Evolutionary conservation across 495 filamentous ascomycete species (phyloP), one percentile per base, ranked within the genome.

Genomic region (Penicillium cosmopolitanum): DNA sequence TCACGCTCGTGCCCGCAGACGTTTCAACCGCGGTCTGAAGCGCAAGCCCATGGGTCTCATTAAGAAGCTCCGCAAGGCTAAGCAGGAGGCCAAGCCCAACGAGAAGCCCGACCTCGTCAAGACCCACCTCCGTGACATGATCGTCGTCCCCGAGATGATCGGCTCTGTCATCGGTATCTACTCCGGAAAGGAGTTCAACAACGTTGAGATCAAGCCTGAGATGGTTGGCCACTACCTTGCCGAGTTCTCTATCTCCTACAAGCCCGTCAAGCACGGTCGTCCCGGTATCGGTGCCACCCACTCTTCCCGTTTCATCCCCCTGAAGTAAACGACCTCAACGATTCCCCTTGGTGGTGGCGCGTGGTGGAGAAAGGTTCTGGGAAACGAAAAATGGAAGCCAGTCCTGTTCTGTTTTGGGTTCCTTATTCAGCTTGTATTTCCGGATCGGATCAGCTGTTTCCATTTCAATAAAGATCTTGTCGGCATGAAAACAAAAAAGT

Each of bases 251-350:
- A 98, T 98, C 82, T 92, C 92, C 81, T 98, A 98, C 89, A 96
- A 95, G 83, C 95, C 95, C 68, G 95, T 98, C 85, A 98, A 98
- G 91, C 95, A 98, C 88, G 95, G 95, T 87, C 84, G 95, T 81
- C 95, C 95, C 72, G 95, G 95, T 96, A 98, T 98, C 80, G 95
- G 95, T 93, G 95, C 95, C 71, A 98, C 95, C 66, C 95, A 98
- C 88, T 97, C 93, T 85, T 98, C 96, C 79, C 91, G 95, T 87
- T 98, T 98, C 87, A 98, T 98, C 87, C 93, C 93, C 80, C 87
- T 98, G 73, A 98, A 97, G 86, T 97, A 96, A 88, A 85, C 73
- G 74, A 73, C 68, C 61, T 69, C 68, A 69, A 74, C 66, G 70
- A 70, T 75, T 77, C 71, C 69, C 67, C 67, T 72, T 72, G 69